Evolutionary conservation across 108 stramenopile genomes (phyloP), one percentile per base, ranked within the genome.

Genomic region (Cyclotella choctawhatcheeana): DNA sequence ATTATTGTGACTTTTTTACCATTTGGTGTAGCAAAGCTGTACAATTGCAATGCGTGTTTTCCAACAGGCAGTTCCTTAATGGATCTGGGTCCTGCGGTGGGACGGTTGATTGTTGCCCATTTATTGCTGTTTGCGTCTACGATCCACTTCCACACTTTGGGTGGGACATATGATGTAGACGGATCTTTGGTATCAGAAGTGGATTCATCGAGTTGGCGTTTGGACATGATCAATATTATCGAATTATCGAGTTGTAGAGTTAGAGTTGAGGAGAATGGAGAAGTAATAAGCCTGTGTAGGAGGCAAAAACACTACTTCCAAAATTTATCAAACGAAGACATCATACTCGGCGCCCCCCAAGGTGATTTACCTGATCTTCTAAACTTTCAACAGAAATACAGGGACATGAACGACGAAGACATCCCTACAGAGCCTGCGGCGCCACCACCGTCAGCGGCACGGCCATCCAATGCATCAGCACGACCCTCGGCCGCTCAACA

Each of bases 1-100:
- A 93, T 58, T 13, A 92, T 92, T 12, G 91, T 89, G 6, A 91
- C 88, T 79, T 96, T 96, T 37, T 85, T 70, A 8, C 96, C 96
- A 76, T 96, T 96, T 25, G 96, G 96, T 13, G 96, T 96, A 20
- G 70, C 91, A 35, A 91, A 35, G 14, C 81, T 84, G 82, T 96
- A 93, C 8, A 95, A 76, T 78, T 96, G 96, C n/a, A 95, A 25
- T 17, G 73, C 55, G 58, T 93, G 86, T 25, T 87, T 60, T 21
- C 93, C 93, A 3, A 20, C 30, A 10, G 89, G 88, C 24, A 96
- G 75, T 12, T 70, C 70, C 60, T 80, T 67, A 13, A 84, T 78
- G 20, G 71, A 60, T 14, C 91, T 80, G n/a, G 92, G 83, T n/a
- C 96, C 96, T 0, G 91, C 84, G 0, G 85, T 86, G 1, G 82